phyloP scores from a whole-genome alignment of 768 basidiomycete genomes.

The Trametes maxima region DNA sequence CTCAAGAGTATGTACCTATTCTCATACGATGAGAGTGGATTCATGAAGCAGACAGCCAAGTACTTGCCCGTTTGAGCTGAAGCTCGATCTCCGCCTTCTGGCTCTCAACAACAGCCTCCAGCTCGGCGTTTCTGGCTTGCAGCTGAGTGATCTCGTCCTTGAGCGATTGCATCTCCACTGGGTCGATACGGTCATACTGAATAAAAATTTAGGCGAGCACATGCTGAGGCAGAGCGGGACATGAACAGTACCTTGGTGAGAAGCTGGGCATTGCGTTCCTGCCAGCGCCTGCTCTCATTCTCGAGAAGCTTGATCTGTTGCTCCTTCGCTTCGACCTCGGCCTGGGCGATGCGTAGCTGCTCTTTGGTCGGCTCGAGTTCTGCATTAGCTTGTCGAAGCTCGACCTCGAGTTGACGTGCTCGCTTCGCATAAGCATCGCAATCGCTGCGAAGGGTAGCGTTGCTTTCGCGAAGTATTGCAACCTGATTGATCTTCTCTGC shows the following conservation, averaged over 20 bases:
- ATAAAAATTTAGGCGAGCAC: neutral
- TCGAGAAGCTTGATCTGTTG: conserved; percentile 71
- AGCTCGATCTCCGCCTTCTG: conserved; percentile 11
- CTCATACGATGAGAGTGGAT: neutral
- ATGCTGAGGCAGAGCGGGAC: neutral
- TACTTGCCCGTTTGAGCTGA: conserved; percentile 27
- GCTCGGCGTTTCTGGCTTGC: conserved; percentile 27
- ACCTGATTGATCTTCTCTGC: conserved; percentile 86
- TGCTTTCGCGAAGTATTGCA: conserved; percentile 86
- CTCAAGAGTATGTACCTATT: conserved; percentile 19
- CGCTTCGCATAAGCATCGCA: conserved; percentile 71
- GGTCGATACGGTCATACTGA: conserved; percentile 88
- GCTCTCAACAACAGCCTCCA: conserved; percentile 18
- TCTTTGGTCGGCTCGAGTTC: conserved; percentile 80
- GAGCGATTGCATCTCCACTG: conserved; percentile 77
- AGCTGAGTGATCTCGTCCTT: conserved; percentile 69
- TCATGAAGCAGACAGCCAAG: neutral
- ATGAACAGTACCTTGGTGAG: conserved; percentile 65
- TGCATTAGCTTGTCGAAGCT: conserved; percentile 55
- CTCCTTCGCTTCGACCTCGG: conserved; percentile 74
- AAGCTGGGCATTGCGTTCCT: conserved; percentile 79
- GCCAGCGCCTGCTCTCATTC: conserved; percentile 79
- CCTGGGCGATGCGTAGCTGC: conserved; percentile 62
- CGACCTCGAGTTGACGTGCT: conserved; percentile 63
- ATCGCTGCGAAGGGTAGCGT: conserved; percentile 80